Base-by-base conservation (phyloP, 2,329 filamentous ascomycete genomes). In the Beauveria caledonica region DNA sequence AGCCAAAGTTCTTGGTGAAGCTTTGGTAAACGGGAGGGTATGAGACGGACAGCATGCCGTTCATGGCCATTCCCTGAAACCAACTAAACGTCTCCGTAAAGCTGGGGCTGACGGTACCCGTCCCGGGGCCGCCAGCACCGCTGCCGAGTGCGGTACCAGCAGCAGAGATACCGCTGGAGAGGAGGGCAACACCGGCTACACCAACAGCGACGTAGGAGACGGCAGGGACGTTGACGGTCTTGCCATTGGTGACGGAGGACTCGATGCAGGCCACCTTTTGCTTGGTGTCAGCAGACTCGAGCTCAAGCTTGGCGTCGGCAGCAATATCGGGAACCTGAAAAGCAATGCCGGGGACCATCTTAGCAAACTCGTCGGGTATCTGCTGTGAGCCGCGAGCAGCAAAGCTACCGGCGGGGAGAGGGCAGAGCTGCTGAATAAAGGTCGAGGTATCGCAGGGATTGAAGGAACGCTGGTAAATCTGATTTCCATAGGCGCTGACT, bases 41-140 rank as follows among this genome's bases (percentile, higher is more conserved):
- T 67, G 87, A 84, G 67, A 95, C 92, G 62, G 90, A 95, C 72
- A 96, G 81, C 94, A 97, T 97, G 65, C 94, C 92, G 73, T 94
- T 97, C 78, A 94, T 88, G 29, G 94, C 92, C 80, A 97, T 89
- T 54, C 88, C 87, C 74, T 97, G 92, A 73, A 97, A 96, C 84
- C 90, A 95, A 63, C 87, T 86, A 66, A 96, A 82, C 52, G 95
- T 86, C 69, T 97, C 90, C 49, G 81, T 81, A 71, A 97, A 97
- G 58, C 87, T 90, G 27, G 94, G 94, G 67, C 90, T 94, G 45
- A 87, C 78, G 11, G 87, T 81, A 2, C 85, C 80, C 13, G 80
- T 79, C 1, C 85, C 80, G 13, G 80, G 78, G 15, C 86, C 88
- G 19, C 78, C 79, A 50, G 77, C 77, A 51, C 81, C 81, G 50